Evolutionary conservation across 768 basidiomycete genomes (phyloP).

Genomic region (Rickenella mellea): DNA sequence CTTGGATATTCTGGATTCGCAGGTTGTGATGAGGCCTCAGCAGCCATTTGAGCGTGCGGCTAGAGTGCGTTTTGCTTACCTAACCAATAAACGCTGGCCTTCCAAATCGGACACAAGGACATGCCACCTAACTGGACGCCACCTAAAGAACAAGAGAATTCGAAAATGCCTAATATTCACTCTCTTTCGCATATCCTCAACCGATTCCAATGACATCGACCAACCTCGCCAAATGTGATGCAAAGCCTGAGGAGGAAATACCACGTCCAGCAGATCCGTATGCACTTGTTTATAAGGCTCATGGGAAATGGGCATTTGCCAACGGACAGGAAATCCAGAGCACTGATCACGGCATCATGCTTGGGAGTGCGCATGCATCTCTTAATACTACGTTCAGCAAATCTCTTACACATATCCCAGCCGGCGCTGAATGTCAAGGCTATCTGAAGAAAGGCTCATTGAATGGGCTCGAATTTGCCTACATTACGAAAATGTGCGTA

Average conservation of each 20-base stretch:
- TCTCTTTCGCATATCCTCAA: too few species aligned
- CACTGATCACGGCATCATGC: background rate
- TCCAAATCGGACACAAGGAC: background rate
- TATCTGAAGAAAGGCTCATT: conserved; percentile 5
- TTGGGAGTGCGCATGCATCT: background rate
- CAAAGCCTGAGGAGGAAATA: too few species aligned
- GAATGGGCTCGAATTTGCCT: conserved; percentile 7
- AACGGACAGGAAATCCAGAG: background rate
- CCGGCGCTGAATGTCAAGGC: background rate
- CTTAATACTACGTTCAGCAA: background rate
- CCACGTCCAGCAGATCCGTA: too few species aligned
- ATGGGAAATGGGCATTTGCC: too few species aligned
- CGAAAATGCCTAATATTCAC: too few species aligned
- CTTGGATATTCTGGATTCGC: conserved; percentile 12
- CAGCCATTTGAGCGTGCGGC: background rate
- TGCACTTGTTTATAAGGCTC: too few species aligned
- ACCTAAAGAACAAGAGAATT: background rate
- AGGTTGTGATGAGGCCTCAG: conserved; percentile 3
- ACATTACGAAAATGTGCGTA: conserved; percentile 9
- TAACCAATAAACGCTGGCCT: conserved; percentile 11
- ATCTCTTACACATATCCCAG: background rate
- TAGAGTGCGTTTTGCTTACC: conserved; percentile 6
- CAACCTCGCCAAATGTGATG: too few species aligned
- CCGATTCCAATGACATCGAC: too few species aligned
- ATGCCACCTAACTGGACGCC: background rate